Percentiles rank a stretch among this genome's conserved stretches.
phyloP scores from a whole-genome alignment of 352 stramenopile species.

The Globisporangium uncinulatum region DNA sequence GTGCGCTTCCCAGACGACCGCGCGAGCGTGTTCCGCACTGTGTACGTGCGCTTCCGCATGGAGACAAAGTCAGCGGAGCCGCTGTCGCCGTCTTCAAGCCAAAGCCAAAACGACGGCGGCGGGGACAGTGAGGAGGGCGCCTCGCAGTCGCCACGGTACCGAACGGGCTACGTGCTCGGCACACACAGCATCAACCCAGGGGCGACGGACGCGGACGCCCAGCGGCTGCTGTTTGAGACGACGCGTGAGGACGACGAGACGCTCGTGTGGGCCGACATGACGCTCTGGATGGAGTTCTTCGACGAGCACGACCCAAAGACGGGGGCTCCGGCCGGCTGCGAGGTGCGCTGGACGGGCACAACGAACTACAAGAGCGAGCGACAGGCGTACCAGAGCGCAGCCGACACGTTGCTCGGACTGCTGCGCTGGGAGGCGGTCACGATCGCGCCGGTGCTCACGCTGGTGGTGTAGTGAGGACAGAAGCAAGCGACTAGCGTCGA shows the following conservation, averaged over 20 bases:
- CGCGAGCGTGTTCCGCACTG: conserved; percentile 40
- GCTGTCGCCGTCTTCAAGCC: too few relatives aligned
- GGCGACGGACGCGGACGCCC: background rate
- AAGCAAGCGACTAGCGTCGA: background rate
- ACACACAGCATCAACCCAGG: conserved; percentile 36
- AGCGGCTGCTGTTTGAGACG: background rate
- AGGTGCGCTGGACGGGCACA: conserved; percentile 40
- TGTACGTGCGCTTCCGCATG: conserved; percentile 40
- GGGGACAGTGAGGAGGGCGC: too few relatives aligned
- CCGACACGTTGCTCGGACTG: conserved; percentile 38
- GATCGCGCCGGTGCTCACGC: conserved; percentile 26
- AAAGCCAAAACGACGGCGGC: too few relatives aligned
- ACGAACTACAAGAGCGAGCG: conserved; percentile 45
- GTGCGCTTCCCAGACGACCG: conserved; percentile 31
- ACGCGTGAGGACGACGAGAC: conserved; percentile 17
- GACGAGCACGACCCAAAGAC: conserved; percentile 24
- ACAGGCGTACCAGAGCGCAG: conserved; percentile 39
- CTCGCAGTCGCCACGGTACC: conserved; percentile 22
- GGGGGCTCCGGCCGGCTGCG: conserved; percentile 26
- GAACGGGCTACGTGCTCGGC: conserved; percentile 34
- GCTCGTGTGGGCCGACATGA: conserved; percentile 38
- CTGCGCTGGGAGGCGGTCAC: conserved; percentile 43
- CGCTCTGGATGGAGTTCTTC: conserved; percentile 39
- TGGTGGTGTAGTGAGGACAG: background rate
- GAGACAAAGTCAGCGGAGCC: conserved; percentile 19